Evolutionary conservation across 2,329 filamentous ascomycete genomes (phyloP), one percentile per base, ranked within the genome.

Genomic region (Allantophomopsis cytisporea): DNA sequence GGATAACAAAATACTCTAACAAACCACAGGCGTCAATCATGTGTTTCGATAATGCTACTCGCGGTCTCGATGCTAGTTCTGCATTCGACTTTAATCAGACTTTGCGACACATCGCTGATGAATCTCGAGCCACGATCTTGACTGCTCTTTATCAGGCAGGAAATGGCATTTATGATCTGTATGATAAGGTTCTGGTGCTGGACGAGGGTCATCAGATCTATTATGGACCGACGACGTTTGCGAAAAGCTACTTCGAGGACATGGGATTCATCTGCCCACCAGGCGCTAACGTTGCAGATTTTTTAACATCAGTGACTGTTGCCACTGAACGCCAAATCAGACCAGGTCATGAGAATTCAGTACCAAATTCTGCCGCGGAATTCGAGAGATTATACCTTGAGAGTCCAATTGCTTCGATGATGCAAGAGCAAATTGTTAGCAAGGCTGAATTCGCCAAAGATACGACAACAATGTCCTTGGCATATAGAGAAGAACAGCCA

Each of bases 131-230:
- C n/a, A 80, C 78, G 0, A 79, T 76, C 0, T 65, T 82, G 12
- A 79, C 82, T 2, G 83, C 80, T 0, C 63, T 85, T 0, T 85
- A 85, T 54, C 77, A 76, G 53, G 77, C 72, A 12, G 76, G 71
- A 39, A 73, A 81, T 52, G 70, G 69, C 15, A 78, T 82, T 49
- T 80, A 80, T 53, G 65, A 74, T 44, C 63, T 81, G 2, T 82
- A 83, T 60, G 82, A 86, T 56, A 86, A 85, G 56, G 80, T 86
- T 0, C 58, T 84, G 36, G 70, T 87, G n/a, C 80, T 87, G 36
- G 78, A 84, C 43, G 63, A 71, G 41, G 77, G 80, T 1, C 68
- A 71, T 5, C 75, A 78, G 59, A 71, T 83, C 40, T 84, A 73
- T 59, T 73, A 76, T 52, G 80, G 80, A 0, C 73, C 69, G 2